These are phyloP conservation scores for Fraxinus angustifolia DNA, from an alignment of 305 asterid genomes.

Conservation along the genomic window DNA sequence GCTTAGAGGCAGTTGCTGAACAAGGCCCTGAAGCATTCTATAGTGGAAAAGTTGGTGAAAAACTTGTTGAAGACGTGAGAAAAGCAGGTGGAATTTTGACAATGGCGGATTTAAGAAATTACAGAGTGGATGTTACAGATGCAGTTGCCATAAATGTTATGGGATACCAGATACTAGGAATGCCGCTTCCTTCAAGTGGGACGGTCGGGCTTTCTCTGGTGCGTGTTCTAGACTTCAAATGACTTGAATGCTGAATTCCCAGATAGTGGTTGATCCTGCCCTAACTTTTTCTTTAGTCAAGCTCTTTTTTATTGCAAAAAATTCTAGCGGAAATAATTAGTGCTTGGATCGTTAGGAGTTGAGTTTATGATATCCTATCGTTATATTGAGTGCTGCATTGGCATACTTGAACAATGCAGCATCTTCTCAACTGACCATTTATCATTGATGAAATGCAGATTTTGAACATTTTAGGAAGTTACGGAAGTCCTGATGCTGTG, in stretches of 20 bases:
- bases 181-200: slow-evolving; percentile 97
- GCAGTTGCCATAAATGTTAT: slow-evolving; percentile 51
- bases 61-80: slow-evolving; percentile 46
- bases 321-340: background rate
- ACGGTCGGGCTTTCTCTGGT: slow-evolving; percentile 79
- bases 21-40: slow-evolving; percentile 72
- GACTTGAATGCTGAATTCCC: background rate
- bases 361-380: background rate
- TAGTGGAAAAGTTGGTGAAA: slow-evolving; percentile 59
- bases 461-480: slow-evolving; percentile 58
- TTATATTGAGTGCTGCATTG: background rate
- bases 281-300: background rate
- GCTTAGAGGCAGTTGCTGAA: slow-evolving; percentile 59
- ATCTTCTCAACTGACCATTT: background rate
- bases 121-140: slow-evolving; percentile 43
- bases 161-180: slow-evolving; percentile 77
- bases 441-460: slow-evolving; percentile 42
- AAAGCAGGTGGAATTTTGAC: slow-evolving; percentile 61
- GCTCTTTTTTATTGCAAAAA: background rate
- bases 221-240: slow-evolving; percentile 15
- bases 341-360: background rate
- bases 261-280: background rate
- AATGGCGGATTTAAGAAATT: slow-evolving; percentile 70
- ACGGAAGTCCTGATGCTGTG: slow-evolving; percentile 39
- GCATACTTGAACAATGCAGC: background rate